Percentiles rank a stretch among this genome's conserved stretches.
Conservation (phyloP, 495 filamentous ascomycete species). For the Xylaria acuta region DNA sequence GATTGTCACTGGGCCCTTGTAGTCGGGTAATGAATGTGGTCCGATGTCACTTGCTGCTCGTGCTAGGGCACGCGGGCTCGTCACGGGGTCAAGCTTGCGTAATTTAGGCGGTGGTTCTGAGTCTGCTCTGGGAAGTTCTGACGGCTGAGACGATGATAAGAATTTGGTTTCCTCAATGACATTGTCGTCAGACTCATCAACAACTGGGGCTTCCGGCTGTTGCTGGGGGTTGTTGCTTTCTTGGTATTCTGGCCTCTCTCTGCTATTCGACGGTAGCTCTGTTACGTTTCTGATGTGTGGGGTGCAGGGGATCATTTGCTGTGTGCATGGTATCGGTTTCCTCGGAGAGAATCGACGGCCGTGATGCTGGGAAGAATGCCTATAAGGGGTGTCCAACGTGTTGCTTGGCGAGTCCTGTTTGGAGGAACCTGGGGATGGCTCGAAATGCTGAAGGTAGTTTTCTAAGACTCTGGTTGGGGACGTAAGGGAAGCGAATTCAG, state of each 20-base stretch:
- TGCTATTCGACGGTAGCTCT: background rate
- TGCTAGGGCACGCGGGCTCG: slow-evolving; percentile 25
- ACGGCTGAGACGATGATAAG: slow-evolving; percentile 35
- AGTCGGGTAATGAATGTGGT: slow-evolving; percentile 27
- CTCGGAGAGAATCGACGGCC: background rate
- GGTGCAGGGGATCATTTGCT: slow-evolving; percentile 34
- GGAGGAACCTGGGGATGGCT: slow-evolving; percentile 34
- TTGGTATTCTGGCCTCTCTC: background rate
- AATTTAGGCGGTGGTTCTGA: slow-evolving; percentile 48
- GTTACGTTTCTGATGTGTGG: slow-evolving; percentile 15
- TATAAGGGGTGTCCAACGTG: background rate
- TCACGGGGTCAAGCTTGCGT: slow-evolving; percentile 25
- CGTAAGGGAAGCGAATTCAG: slow-evolving; percentile 36
- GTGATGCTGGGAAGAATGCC: slow-evolving; percentile 8
- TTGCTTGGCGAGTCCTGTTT: slow-evolving; percentile 27
- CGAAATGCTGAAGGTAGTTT: slow-evolving; percentile 44
- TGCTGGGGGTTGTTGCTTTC: background rate
- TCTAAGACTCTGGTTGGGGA: slow-evolving; percentile 53
- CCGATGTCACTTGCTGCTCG: slow-evolving; percentile 50
- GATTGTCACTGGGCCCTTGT: slow-evolving; percentile 26
- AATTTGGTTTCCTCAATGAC: slow-evolving; percentile 35
- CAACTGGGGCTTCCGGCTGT: slow-evolving; percentile 1
- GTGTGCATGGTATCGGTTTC: slow-evolving; percentile 26
- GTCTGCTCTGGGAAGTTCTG: slow-evolving; percentile 36
- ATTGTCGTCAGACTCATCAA: slow-evolving; percentile 30